These are phyloP conservation scores for Artomyces pyxidatus DNA, from an alignment of 768 basidiomycete genomes.

Conservation along the genomic window DNA sequence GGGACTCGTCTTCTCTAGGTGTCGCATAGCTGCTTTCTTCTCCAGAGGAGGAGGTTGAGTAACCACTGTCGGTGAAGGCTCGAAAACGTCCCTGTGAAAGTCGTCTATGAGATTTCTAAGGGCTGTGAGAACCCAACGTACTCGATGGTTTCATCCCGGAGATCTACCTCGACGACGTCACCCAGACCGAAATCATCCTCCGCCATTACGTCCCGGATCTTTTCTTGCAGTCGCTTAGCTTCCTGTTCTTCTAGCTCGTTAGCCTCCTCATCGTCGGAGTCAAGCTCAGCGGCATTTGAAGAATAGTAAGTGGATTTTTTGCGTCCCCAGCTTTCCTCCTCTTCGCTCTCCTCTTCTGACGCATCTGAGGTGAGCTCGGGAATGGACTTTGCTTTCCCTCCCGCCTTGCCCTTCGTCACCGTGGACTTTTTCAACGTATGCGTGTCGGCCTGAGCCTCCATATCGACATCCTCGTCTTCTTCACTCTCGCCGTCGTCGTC, in stretches of 20 bases:
- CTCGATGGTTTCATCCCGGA: conserved; percentile 9
- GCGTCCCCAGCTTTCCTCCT: conserved; percentile 77
- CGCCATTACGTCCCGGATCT: conserved; percentile 58
- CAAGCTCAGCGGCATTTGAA: conserved; percentile 72
- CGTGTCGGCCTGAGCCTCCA: conserved; percentile 12
- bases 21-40: conserved; percentile 49
- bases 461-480: conserved; percentile 23
- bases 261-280: conserved; percentile 84
- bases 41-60: conserved; percentile 41
- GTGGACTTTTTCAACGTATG: conserved; percentile 17
- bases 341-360: conserved; percentile 24
- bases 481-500: conserved; percentile 39
- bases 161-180: conserved; percentile 39
- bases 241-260: conserved; percentile 86
- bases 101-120: background rate
- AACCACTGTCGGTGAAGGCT: conserved; percentile 26
- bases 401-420: conserved; percentile 16
- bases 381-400: conserved; percentile 18
- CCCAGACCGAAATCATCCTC: conserved; percentile 83
- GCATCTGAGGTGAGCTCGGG: conserved; percentile 18
- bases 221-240: conserved; percentile 69
- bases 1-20: conserved; percentile 68
- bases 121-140: conserved; percentile 2
- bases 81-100: conserved; percentile 28
- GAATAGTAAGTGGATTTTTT: conserved; percentile 80